Evolutionary conservation across 257 asterid species (phyloP).

Genomic region (Nicotiana noctiflora): DNA sequence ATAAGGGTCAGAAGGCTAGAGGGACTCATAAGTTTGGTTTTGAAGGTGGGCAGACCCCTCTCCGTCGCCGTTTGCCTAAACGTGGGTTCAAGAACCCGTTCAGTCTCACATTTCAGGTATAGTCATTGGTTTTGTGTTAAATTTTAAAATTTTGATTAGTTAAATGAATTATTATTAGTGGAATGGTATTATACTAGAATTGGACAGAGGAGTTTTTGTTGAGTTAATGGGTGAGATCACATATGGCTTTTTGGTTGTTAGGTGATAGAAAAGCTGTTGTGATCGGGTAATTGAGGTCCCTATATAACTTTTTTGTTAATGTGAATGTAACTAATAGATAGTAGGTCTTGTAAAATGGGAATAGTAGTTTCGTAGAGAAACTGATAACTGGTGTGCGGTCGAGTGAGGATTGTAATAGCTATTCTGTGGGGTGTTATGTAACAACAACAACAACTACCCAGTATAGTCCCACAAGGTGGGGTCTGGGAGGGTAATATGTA

Average conservation of each 20-base stretch:
- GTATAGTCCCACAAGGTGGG: too few relatives aligned
- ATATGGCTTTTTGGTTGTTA: neutral
- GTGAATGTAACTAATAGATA: neutral
- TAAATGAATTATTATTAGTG: too few relatives aligned
- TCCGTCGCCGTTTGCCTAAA: conserved; percentile 86
- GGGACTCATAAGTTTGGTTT: conserved; percentile 83
- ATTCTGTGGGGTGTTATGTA: too few relatives aligned
- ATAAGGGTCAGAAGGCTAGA: conserved; percentile 92
- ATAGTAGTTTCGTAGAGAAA: neutral
- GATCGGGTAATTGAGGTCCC: neutral
- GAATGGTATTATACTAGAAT: too few relatives aligned
- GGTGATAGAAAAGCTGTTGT: neutral
- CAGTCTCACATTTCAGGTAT: conserved; percentile 83
- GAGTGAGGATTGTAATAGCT: neutral
- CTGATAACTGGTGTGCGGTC: neutral
- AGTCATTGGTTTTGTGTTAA: neutral
- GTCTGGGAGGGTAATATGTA: too few relatives aligned
- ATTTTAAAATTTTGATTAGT: neutral
- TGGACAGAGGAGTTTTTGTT: neutral
- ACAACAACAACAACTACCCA: too few relatives aligned
- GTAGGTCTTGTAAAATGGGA: neutral
- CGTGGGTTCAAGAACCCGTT: conserved; percentile 89
- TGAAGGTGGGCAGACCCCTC: conserved; percentile 98
- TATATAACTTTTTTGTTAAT: neutral
- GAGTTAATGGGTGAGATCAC: neutral